Conservation (phyloP, 345 rosid species). For the Hirschfeldia incana region DNA sequence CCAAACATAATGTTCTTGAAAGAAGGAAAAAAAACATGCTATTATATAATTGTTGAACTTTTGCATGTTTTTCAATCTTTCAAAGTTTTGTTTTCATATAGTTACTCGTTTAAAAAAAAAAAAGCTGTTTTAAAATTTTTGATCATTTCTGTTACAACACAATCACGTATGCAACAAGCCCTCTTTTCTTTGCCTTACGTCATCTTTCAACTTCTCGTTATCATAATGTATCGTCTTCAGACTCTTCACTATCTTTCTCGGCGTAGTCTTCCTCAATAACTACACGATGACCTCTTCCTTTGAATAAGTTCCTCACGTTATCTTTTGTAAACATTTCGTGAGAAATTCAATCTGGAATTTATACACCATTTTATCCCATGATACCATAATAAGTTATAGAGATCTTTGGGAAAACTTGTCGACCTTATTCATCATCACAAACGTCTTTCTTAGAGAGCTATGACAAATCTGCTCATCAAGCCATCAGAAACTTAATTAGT, state of each 20-base stretch:
- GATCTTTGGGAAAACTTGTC: neutral
- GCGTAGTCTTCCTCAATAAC: neutral
- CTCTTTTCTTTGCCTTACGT: neutral
- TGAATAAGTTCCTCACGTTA: neutral
- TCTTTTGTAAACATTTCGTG: neutral
- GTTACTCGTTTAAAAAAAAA: neutral
- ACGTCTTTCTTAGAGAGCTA: neutral
- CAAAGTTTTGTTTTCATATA: neutral
- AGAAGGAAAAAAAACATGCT: neutral
- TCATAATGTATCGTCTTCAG: neutral
- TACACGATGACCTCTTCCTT: neutral
- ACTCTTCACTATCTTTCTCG: too few relatives aligned
- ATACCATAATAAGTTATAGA: neutral
- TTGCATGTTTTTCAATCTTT: neutral
- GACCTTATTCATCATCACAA: neutral
- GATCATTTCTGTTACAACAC: neutral
- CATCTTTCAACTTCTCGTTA: neutral
- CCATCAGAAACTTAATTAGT: constrained; percentile 53
- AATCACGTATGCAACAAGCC: neutral
- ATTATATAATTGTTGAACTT: neutral
- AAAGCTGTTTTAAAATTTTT: neutral
- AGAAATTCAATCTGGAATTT: neutral
- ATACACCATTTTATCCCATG: neutral
- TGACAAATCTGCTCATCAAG: constrained; percentile 50
- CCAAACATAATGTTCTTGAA: neutral